phyloP scores from a whole-genome alignment of 225 moss, liverwort and hornwort species.

The Lunularia cruciata region DNA sequence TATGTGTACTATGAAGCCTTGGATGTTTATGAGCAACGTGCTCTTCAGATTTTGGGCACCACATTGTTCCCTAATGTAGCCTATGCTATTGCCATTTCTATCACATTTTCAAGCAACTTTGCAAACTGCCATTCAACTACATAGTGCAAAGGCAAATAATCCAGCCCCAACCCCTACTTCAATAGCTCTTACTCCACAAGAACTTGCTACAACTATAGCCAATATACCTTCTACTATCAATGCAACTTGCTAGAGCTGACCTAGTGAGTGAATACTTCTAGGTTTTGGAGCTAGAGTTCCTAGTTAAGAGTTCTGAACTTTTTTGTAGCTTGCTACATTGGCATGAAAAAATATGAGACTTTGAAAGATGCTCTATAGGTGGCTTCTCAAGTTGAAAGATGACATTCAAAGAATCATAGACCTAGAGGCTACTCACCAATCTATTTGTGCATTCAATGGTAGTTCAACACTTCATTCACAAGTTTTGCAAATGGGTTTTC shows the following conservation, averaged over 20 bases:
- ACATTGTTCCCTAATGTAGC: background rate
- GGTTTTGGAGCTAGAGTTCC: background rate
- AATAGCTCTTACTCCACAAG: too few species aligned
- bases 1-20: too few species aligned
- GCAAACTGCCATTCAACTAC: too few species aligned
- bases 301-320: background rate
- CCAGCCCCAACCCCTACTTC: background rate
- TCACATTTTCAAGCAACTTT: background rate
- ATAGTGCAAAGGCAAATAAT: background rate
- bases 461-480: background rate
- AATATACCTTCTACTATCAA: background rate
- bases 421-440: background rate
- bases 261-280: background rate
- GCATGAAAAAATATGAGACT: background rate
- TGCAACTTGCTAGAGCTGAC: background rate
- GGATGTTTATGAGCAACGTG: too few species aligned
- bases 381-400: background rate
- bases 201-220: too few species aligned
- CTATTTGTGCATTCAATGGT: background rate
- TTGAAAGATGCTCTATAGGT: slow-evolving; percentile 6
- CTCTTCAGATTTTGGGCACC: too few species aligned
- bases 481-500: slow-evolving; percentile 5
- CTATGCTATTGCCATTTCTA: background rate
- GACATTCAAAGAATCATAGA: slow-evolving; percentile 13
- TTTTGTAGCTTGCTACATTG: background rate